These are phyloP conservation scores for Ceratocystis papillata DNA, from an alignment of 2,329 filamentous ascomycete species.

Conservation along the genomic window DNA sequence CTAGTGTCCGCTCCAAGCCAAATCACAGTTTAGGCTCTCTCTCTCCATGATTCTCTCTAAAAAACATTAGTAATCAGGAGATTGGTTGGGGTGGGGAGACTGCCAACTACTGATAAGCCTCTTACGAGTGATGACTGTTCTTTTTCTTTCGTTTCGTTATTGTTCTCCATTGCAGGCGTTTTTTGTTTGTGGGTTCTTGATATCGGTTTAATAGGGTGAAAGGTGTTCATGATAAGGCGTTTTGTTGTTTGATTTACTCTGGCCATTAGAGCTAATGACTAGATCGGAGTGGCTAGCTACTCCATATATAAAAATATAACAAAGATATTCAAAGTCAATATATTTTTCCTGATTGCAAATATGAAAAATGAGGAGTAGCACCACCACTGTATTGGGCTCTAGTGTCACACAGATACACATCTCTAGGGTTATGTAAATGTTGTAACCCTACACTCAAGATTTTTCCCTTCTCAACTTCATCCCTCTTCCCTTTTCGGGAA, in stretches of 20 bases:
- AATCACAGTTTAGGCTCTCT: neutral
- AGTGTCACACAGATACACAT: neutral
- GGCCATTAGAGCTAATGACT: neutral
- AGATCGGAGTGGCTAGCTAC: neutral
- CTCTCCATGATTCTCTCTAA: neutral
- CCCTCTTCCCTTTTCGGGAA: neutral
- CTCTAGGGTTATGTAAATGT: neutral
- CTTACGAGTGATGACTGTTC: slow-evolving; percentile 13
- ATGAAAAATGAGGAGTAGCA: too few species aligned
- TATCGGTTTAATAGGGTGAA: neutral
- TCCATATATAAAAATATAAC: neutral
- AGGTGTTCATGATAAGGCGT: slow-evolving; percentile 5
- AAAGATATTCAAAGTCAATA: too few species aligned
- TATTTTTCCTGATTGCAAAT: too few species aligned
- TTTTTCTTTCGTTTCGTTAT: slow-evolving; percentile 1
- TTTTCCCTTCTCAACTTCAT: neutral
- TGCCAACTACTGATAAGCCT: neutral
- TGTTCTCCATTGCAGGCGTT: slow-evolving; percentile 5
- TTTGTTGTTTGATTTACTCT: neutral
- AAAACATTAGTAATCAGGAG: slow-evolving; percentile 1
- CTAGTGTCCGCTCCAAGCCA: slow-evolving; percentile 32
- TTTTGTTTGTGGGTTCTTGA: slow-evolving; percentile 28
- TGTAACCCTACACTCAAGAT: neutral
- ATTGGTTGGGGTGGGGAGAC: neutral
- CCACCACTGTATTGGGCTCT: neutral